phyloP scores from a whole-genome alignment of 2,329 filamentous ascomycete genomes.

The Penicillium sp. region DNA sequence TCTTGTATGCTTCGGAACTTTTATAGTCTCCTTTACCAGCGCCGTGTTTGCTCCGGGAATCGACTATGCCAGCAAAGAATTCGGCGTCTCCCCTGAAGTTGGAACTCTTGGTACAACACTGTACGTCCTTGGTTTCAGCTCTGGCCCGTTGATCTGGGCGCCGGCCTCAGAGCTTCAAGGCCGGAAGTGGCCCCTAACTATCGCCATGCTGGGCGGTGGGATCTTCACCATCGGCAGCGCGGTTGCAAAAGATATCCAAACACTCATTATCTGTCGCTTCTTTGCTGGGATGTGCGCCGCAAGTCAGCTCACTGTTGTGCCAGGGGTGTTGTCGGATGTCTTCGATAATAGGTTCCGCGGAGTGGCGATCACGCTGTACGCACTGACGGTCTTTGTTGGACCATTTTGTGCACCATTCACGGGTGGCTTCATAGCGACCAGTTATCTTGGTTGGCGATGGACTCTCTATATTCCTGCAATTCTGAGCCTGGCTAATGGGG shows the following conservation, averaged over 20 bases:
- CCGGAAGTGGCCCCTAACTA: conserved; percentile 51
- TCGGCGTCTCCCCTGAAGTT: conserved; percentile 43
- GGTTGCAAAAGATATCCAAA: conserved; percentile 38
- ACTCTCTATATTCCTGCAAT: conserved; percentile 50
- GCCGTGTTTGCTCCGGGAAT: conserved; percentile 69
- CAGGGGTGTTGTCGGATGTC: conserved; percentile 47
- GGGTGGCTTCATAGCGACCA: conserved; percentile 51
- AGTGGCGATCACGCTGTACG: conserved; percentile 46
- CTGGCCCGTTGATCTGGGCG: conserved; percentile 62
- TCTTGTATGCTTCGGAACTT: conserved; percentile 45
- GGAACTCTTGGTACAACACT: conserved; percentile 46
- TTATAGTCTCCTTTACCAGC: conserved; percentile 49
- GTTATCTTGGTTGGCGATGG: conserved; percentile 50
- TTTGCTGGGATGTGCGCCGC: conserved; percentile 47
- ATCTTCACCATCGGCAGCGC: conserved; percentile 48
- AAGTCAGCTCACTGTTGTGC: conserved; percentile 44
- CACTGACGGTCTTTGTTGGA: conserved; percentile 48
- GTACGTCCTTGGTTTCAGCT: conserved; percentile 51
- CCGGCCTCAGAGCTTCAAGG: conserved; percentile 60
- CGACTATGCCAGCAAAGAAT: conserved; percentile 49
- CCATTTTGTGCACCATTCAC: conserved; percentile 49
- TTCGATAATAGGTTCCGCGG: conserved; percentile 45
- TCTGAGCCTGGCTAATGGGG: conserved; percentile 48
- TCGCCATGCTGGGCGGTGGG: conserved; percentile 40
- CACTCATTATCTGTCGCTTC: conserved; percentile 44